These are phyloP conservation scores for Penicillium sp. DNA, from an alignment of 2,329 filamentous ascomycete genomes.

Conservation along the genomic window DNA sequence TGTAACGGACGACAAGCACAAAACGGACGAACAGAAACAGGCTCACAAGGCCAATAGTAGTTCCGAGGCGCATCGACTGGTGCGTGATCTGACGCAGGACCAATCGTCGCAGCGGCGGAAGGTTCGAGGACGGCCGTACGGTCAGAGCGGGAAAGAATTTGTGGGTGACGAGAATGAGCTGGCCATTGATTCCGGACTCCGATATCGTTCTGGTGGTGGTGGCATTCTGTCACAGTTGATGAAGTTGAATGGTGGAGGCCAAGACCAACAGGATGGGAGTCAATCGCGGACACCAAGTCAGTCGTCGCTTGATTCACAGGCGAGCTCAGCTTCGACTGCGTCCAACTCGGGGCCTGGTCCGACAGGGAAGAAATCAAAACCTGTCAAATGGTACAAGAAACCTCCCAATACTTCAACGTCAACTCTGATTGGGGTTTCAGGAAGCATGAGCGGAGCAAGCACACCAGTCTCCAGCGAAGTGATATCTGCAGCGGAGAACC, in stretches of 20 bases:
- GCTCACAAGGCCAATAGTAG: constrained; percentile 25
- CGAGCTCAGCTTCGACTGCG: neutral
- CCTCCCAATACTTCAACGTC: constrained; percentile 25
- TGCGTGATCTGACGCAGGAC: constrained; percentile 32
- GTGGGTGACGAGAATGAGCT: constrained; percentile 8
- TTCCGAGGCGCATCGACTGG: constrained; percentile 33
- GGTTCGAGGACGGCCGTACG: constrained; percentile 13
- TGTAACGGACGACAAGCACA: constrained; percentile 32
- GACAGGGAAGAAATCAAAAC: constrained; percentile 20
- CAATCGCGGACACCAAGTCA: constrained; percentile 12
- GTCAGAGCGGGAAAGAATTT: constrained; percentile 11
- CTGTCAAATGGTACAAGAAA: constrained; percentile 34
- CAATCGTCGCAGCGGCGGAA: constrained; percentile 22
- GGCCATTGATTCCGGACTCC: constrained; percentile 13
- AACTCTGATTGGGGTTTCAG: constrained; percentile 19
- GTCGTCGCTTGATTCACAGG: constrained; percentile 6
- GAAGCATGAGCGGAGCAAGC: constrained; percentile 27
- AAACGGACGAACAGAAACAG: constrained; percentile 28
- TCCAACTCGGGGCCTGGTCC: constrained; percentile 4
- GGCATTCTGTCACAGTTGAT: constrained; percentile 35
- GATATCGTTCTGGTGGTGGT: constrained; percentile 28
- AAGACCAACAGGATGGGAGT: neutral
- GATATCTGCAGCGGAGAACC: constrained; percentile 27
- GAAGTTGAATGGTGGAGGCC: constrained; percentile 23
- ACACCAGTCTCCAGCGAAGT: constrained; percentile 30